Evolutionary conservation across 495 filamentous ascomycete species (phyloP).

Genomic region (Penicillium soppii): DNA sequence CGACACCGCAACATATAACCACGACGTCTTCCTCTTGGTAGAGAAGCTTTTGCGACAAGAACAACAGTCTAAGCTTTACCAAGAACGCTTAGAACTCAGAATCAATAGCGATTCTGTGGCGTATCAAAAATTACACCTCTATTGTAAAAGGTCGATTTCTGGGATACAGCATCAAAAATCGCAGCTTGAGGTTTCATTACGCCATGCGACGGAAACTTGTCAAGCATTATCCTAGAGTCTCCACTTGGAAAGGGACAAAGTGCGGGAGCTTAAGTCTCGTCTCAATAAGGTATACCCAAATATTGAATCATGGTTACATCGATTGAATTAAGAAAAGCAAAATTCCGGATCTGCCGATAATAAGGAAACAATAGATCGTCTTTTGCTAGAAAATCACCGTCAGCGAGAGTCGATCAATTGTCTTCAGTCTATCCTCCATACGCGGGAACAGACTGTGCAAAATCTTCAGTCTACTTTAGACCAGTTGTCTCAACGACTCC

Average conservation of each 20-base stretch:
- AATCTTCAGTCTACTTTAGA: neutral
- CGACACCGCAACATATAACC: neutral
- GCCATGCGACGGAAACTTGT: neutral
- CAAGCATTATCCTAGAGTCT: constrained; percentile 1
- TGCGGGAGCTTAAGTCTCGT: neutral
- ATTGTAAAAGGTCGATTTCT: constrained; percentile 1
- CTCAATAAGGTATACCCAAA: constrained; percentile 3
- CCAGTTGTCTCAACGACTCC: neutral
- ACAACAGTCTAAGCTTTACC: neutral
- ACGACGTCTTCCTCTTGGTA: neutral
- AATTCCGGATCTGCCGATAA: neutral
- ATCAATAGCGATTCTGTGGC: constrained; percentile 1
- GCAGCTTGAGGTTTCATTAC: neutral
- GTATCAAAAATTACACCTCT: neutral
- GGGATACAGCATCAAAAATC: constrained; percentile 1
- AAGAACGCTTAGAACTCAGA: constrained; percentile 1
- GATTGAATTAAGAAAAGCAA: neutral
- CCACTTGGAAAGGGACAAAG: constrained; percentile 4
- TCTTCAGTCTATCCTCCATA: neutral
- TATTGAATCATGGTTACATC: neutral
- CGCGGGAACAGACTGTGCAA: neutral
- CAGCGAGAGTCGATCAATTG: neutral
- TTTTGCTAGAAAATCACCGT: constrained; percentile 3
- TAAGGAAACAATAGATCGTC: neutral
- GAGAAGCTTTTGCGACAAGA: constrained; percentile 4